These are phyloP conservation scores for Sporothrix dimorphospora DNA, from an alignment of 2,329 filamentous ascomycete species.

Conservation along the genomic window DNA sequence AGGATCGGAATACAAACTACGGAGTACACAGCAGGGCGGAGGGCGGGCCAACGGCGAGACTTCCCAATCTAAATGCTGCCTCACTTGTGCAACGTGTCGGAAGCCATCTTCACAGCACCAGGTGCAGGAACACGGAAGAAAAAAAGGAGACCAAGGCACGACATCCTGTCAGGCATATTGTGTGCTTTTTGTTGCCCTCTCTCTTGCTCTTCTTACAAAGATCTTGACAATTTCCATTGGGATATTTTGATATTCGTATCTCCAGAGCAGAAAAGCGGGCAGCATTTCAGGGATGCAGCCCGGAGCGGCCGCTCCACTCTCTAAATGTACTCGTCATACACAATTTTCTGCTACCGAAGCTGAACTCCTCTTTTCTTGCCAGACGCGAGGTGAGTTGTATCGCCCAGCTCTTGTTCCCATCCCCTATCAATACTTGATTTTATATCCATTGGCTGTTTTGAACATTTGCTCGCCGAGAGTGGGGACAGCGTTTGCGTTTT, in stretches of 20 bases:
- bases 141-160: neutral
- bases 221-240: neutral
- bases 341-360: neutral
- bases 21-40: constrained; percentile 1
- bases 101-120: neutral
- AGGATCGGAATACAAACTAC: neutral
- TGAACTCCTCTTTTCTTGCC: neutral
- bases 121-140: neutral
- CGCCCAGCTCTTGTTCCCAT: neutral
- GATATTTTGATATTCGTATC: constrained; percentile 6
- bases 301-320: neutral
- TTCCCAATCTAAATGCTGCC: neutral
- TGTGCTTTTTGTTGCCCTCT: neutral
- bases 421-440: neutral
- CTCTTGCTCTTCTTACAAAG: neutral
- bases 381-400: neutral
- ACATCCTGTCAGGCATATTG: neutral
- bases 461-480: neutral
- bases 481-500: neutral
- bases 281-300: neutral
- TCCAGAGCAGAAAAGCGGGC: neutral
- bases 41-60: constrained; percentile 1
- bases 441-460: neutral
- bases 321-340: constrained; percentile 11
- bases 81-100: constrained; percentile 1